Evolutionary conservation across 306 rosid species (phyloP).

Genomic region (Acacia crassicarpa): DNA sequence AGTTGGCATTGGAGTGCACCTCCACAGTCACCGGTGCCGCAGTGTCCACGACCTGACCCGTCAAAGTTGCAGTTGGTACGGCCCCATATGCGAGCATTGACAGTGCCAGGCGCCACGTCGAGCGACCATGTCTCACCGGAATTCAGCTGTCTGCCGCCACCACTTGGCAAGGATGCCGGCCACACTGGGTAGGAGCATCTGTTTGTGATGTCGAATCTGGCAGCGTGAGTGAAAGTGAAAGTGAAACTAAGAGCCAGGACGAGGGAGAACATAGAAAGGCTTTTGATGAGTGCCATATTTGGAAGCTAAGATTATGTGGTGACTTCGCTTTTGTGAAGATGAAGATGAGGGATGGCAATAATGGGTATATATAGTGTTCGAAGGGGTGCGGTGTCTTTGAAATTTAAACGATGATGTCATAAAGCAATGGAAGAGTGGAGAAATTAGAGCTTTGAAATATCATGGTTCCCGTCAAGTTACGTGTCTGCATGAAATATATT

Average conservation of each 20-base stretch:
- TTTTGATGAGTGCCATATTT: not conserved
- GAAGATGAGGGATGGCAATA: not conserved
- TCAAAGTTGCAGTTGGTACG: conserved; percentile 45
- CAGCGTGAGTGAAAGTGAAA: not conserved
- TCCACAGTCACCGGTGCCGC: conserved; percentile 61
- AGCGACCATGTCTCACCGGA: not conserved
- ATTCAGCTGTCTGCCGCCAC: not conserved
- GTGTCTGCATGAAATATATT: not conserved
- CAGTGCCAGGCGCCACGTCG: not conserved
- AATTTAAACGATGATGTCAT: no score
- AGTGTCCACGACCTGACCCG: conserved; percentile 36
- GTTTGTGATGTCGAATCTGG: conserved; percentile 39
- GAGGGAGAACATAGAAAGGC: not conserved
- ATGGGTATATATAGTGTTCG: not conserved
- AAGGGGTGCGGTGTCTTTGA: not conserved
- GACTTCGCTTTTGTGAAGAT: not conserved
- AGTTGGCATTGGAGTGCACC: conserved; percentile 26
- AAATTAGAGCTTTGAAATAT: not conserved
- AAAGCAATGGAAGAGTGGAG: not conserved
- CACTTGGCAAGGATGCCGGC: not conserved
- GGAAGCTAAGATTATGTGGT: not conserved
- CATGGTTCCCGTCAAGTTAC: not conserved
- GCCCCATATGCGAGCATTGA: not conserved
- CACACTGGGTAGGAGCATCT: conserved; percentile 33
- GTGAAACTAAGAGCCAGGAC: not conserved